Conservation (phyloP, 2,329 filamentous ascomycete species). For the Aspergillus fischeri region DNA sequence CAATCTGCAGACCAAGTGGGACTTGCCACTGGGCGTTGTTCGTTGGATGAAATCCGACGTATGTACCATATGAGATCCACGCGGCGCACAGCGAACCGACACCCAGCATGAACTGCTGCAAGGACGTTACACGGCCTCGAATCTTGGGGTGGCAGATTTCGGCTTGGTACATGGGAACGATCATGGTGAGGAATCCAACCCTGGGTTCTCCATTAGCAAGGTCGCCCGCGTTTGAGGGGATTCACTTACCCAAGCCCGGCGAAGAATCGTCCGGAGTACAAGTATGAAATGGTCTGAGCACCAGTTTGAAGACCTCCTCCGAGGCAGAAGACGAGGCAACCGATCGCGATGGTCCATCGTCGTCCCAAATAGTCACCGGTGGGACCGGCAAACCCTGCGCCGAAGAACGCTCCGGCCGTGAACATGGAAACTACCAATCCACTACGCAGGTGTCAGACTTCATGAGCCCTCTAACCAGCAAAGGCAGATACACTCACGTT, state of each 20-base stretch:
- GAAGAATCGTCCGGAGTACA: constrained; percentile 67
- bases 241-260: constrained; percentile 50
- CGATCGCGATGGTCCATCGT: constrained; percentile 66
- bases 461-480: neutral
- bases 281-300: constrained; percentile 55
- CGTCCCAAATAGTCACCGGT: constrained; percentile 63
- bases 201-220: constrained; percentile 40
- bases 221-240: constrained; percentile 1
- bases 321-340: constrained; percentile 66
- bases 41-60: constrained; percentile 46
- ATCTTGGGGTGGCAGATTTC: constrained; percentile 76
- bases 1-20: constrained; percentile 64
- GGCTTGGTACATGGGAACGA: constrained; percentile 70
- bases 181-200: constrained; percentile 60
- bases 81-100: constrained; percentile 68
- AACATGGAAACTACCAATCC: constrained; percentile 74
- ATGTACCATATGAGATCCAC: constrained; percentile 68
- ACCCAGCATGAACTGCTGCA: constrained; percentile 81
- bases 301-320: constrained; percentile 72
- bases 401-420: constrained; percentile 70
- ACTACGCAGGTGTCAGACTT: constrained; percentile 28
- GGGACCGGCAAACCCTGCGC: constrained; percentile 61
- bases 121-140: constrained; percentile 67
- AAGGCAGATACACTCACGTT: constrained; percentile 19
- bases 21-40: constrained; percentile 58